phyloP scores from a whole-genome alignment of 495 filamentous ascomycete genomes.

The Friedmanniomyces endolithicus region DNA sequence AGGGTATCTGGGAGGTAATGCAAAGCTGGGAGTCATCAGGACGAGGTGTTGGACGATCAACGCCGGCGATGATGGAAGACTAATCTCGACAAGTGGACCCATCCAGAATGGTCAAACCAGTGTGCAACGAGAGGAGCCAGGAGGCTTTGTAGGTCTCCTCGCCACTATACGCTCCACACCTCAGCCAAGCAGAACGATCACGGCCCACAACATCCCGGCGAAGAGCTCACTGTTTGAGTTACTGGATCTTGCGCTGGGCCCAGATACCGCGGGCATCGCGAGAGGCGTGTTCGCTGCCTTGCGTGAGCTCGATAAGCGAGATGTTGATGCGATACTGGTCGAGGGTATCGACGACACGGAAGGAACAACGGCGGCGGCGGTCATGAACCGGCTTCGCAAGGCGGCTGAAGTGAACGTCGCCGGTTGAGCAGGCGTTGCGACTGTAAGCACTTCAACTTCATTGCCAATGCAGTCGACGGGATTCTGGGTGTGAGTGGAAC shows the following conservation, averaged over 20 bases:
- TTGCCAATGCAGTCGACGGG: no score
- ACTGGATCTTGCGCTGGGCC: constrained; percentile 52
- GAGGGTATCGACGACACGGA: constrained; percentile 71
- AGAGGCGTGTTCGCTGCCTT: constrained; percentile 77
- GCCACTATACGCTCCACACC: background rate
- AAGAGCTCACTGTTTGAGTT: constrained; percentile 3
- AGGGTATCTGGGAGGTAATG: constrained; percentile 18
- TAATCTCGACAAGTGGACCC: background rate
- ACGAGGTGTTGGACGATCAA: constrained; percentile 28
- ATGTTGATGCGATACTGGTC: constrained; percentile 77
- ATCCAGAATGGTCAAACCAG: background rate
- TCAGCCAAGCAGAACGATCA: background rate
- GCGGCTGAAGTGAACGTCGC: constrained; percentile 48
- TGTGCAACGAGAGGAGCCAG: background rate
- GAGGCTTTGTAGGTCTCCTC: background rate
- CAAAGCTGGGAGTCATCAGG: constrained; percentile 28
- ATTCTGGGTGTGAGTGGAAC: no score
- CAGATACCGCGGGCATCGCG: constrained; percentile 58
- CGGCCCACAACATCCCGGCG: background rate
- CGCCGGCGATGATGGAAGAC: background rate
- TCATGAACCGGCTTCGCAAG: constrained; percentile 93
- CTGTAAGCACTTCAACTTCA: no score
- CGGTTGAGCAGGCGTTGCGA: background rate
- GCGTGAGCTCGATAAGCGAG: constrained; percentile 65
- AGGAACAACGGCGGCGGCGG: constrained; percentile 73